Evolutionary conservation across 2,329 filamentous ascomycete species (phyloP), one percentile per base, ranked within the genome.

Genomic region (Epichloe typhina): DNA sequence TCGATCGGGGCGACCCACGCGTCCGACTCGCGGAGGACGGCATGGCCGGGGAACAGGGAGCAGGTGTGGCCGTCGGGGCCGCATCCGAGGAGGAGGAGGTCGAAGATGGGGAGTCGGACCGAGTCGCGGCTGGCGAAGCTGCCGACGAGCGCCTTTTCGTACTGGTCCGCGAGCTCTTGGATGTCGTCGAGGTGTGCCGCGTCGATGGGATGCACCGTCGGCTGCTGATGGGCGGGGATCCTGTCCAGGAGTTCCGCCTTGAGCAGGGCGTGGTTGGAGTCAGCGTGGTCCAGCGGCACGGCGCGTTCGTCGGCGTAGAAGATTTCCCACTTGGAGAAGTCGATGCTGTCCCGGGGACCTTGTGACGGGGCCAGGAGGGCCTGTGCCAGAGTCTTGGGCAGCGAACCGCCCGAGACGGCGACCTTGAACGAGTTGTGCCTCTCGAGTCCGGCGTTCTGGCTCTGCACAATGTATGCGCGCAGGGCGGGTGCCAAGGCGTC

Each of bases 291-390:
- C 59, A 96, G 83, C 21, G 93, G 86, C 49, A 97, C 93, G 59
- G 88, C 88, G 63, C 93, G 87, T 76, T 98, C 93, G 66, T 98
- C 93, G 64, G 91, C 91, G 69, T 96, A 97, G 77, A 97, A 98
- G 64, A 98, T 88, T 63, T 97, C 87, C 93, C 93, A 98, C 68
- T 87, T 88, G 65, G 77, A 74, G 69, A 94, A 95, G 61, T 85
- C 75, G 58, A 90, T 70, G 4, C 72, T 76, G 63, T 89, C 86
- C 51, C 83, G 65, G 41, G 69, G 63, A 9, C 69, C 72, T 21
- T 67, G 63, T 33, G 70, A 69, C 57, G 62, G 71, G 59, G 79
- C 64, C 26, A 97, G 80, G 11, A 97, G 80, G 9, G 89, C 89
- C 66, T 88, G 81, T 44, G 89, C 88, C 41, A 98, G 83, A 13